A percentile compares a stretch with the other conserved stretches of the same genome.
Evolutionary conservation across 345 rosid genomes (phyloP).

Genomic region (Euphorbia peplus): DNA sequence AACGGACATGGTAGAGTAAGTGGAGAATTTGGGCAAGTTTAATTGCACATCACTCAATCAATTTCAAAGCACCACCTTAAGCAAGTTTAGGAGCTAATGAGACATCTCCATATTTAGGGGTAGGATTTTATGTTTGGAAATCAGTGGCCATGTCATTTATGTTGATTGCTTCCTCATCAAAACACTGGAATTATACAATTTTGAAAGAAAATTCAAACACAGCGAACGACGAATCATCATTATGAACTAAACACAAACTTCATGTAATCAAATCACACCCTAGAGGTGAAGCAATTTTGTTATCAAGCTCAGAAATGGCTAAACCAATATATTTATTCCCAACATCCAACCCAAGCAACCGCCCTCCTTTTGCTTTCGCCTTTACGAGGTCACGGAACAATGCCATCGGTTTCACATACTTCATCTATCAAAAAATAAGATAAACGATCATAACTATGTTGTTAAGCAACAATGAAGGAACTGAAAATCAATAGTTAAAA

Average conservation of each 20-base stretch:
- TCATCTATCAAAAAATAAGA: constrained; percentile 41
- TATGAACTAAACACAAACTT: background rate
- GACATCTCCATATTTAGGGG: no score
- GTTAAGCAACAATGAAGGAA: background rate
- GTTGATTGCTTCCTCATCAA: constrained; percentile 56
- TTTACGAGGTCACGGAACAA: constrained; percentile 48
- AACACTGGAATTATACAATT: constrained; percentile 57
- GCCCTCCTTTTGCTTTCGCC: constrained; percentile 30
- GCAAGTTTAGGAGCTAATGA: no score
- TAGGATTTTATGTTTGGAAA: no score
- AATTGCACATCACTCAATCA: no score
- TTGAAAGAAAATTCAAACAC: background rate
- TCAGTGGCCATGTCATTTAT: constrained; percentile 64
- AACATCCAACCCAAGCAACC: constrained; percentile 80
- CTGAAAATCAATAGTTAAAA: background rate
- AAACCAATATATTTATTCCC: constrained; percentile 86
- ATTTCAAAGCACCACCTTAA: no score
- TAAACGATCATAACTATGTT: background rate
- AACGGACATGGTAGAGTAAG: no score
- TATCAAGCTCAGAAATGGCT: constrained; percentile 55
- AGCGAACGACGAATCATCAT: background rate
- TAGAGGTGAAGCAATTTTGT: constrained; percentile 59
- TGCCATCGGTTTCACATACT: constrained; percentile 55
- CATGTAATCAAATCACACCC: constrained; percentile 37
- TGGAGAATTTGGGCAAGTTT: no score